Base-by-base conservation (phyloP, 495 filamentous ascomycete genomes). In the Penicillium salamii region DNA sequence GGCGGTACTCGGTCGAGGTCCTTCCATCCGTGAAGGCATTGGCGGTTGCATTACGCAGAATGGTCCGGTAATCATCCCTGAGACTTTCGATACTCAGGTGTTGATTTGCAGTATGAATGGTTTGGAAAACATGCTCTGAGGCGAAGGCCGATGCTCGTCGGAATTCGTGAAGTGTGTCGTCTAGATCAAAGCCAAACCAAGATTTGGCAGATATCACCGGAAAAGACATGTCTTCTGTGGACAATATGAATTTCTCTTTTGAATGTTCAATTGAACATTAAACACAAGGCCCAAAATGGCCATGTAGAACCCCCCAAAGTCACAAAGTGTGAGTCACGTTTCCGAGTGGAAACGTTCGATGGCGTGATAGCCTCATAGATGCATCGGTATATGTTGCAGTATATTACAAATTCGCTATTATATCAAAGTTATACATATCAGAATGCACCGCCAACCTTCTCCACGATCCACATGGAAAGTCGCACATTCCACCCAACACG, bases 391-490 rank as follows among this genome's bases (percentile, higher is more conserved):
- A 19, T 41, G 13, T 42, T 13, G 13, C 31, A 46, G 11, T 43
- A 44, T 44, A 44, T 39, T 39, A 49, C 41, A 46, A 15, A 29
- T 20, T 31, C 9, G 34, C 48, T 41, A 36, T 35, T 37, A 31
- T 35, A 21, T 23, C 9, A 17, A 36, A 41, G 46, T 42, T 54
- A 42, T 42, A 52, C 42, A 54, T 24, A 48, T 70, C 63, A 89
- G 26, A 90, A 70, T 12, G 84, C 84, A 5, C 87, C 87, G 2
- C 87, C 87, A 20, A 88, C 75, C 48, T 84, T 74, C 64, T 79
- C 76, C 3, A 90, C 87, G 64, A 97, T 84, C 89, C 88, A 90
- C 88, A 97, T 90, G 3, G 90, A 89, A 38, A 95, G 68, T 46
- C 89, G 80, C 23, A 99, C 95, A 62, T 87, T 85, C 67, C 92